Conservation (phyloP, 192 early-diverging fungal genomes). For the Coemansia sp. region DNA sequence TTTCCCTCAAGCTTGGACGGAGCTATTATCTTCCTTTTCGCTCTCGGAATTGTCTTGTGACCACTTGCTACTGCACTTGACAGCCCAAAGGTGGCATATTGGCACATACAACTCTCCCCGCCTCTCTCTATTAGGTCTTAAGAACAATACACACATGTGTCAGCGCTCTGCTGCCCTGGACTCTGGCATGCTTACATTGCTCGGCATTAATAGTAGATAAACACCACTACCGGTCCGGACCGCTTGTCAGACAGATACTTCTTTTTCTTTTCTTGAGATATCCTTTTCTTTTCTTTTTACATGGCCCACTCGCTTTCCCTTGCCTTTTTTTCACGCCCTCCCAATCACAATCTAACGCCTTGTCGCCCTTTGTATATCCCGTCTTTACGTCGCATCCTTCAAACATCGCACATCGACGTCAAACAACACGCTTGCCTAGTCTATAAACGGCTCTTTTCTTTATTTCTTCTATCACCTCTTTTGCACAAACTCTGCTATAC, state of each 20-base stretch:
- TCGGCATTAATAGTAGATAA: not conserved
- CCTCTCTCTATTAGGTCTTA: slow-evolving; percentile 1
- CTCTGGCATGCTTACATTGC: not conserved
- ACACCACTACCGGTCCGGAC: slow-evolving; percentile 1
- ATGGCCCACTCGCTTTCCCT: not conserved
- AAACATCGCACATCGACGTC: slow-evolving; percentile 3
- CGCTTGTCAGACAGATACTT: not conserved
- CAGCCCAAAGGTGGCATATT: not conserved
- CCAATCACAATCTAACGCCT: slow-evolving; percentile 1
- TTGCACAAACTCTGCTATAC: not conserved
- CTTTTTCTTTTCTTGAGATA: not conserved
- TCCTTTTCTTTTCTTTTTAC: not conserved
- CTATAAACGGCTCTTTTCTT: not conserved
- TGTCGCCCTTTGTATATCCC: slow-evolving; percentile 1
- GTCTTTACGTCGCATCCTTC: not conserved
- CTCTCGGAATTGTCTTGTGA: not conserved
- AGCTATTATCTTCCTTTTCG: not conserved
- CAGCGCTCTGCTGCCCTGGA: slow-evolving; percentile 6
- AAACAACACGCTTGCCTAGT: not conserved
- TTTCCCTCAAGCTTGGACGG: not conserved
- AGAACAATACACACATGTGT: slow-evolving; percentile 11
- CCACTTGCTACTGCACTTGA: slow-evolving; percentile 7
- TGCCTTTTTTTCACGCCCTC: slow-evolving; percentile 1
- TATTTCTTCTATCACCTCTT: not conserved
- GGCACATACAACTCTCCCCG: slow-evolving; percentile 5